These are phyloP conservation scores for Brassica hybrid DNA, from an alignment of 441 rosid species.

Conservation along the genomic window DNA sequence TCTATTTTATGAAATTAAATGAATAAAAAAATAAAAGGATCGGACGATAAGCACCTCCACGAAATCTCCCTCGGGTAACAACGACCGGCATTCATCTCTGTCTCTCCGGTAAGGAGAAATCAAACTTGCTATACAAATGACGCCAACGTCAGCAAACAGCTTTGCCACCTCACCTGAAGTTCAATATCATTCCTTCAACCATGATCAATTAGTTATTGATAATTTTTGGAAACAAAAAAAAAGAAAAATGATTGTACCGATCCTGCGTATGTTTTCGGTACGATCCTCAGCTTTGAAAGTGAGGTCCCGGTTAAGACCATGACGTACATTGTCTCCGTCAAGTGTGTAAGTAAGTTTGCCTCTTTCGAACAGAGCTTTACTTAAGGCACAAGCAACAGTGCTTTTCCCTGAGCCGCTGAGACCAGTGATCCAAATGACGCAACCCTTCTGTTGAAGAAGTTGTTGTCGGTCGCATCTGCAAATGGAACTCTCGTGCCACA, in stretches of 20 bases:
- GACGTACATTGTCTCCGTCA: slow-evolving; percentile 79
- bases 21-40: neutral
- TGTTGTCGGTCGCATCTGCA: slow-evolving; percentile 60
- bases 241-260: slow-evolving; percentile 46
- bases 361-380: slow-evolving; percentile 55
- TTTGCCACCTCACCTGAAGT: slow-evolving; percentile 72
- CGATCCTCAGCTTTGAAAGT: slow-evolving; percentile 68
- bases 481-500: slow-evolving; percentile 69
- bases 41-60: slow-evolving; percentile 52
- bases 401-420: slow-evolving; percentile 84
- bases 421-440: slow-evolving; percentile 80
- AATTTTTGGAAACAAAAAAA: neutral
- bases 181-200: neutral
- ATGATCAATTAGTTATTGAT: neutral
- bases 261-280: slow-evolving; percentile 68
- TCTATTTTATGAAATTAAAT: neutral
- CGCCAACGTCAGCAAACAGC: slow-evolving; percentile 75
- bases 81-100: slow-evolving; percentile 62
- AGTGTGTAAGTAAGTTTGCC: slow-evolving; percentile 73
- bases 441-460: slow-evolving; percentile 74
- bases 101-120: slow-evolving; percentile 74
- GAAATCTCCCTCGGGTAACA: slow-evolving; percentile 69
- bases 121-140: slow-evolving; percentile 75
- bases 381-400: slow-evolving; percentile 69
- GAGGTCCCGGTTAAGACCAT: slow-evolving; percentile 70